Base-by-base conservation (phyloP, 257 asterid species). In the Nicotiana noctiflora region DNA sequence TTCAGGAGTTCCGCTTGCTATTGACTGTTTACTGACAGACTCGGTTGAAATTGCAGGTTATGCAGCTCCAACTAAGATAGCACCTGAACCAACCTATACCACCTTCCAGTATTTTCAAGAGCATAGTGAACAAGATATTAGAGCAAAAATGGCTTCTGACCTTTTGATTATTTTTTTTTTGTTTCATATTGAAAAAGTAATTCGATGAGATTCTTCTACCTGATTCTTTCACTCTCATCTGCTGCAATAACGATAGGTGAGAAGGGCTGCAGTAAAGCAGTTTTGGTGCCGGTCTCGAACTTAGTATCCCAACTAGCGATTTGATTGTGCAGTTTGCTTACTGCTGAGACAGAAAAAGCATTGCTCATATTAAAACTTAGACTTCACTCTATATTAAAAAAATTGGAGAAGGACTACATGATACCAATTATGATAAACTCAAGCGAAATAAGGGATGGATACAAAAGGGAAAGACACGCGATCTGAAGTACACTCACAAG, bases 281-380 rank as follows among this genome's bases (percentile, higher is more conserved):
- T 87, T 87, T 83, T 90, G 81, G 97, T 87, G 84, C 98, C 97
- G 23, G 94, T 87, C 88, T 94, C 97, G 83, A 94, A 96, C 82
- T 92, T 93, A 32, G 99, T 94, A 82, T 94, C 99, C 99, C 98
- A 94, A 87, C 99, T 91, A 18, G 98, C 99, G 77, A 94, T 94
- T 91, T 93, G 98, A 90, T 93, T 91, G 77, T 89, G 86, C 64
- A 93, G 88, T 88, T 92, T 94, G 84, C 92, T 90, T 79, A 91
- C 91, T 81, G 97, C 99, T 96, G 97, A 77, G 52, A 82, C 53
- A 13, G 68, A 80, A 62, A 15, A 61, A 81, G 65, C 63, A 83
- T 40, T 62, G 79, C 55, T 62, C 59, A 49, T 27, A 21, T 31
- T 51, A 62, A 62, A 74, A 49, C 49, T 23, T 23, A 7, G 13